Conservation (phyloP, 352 stramenopile species). For the Phytopythium litorale region DNA sequence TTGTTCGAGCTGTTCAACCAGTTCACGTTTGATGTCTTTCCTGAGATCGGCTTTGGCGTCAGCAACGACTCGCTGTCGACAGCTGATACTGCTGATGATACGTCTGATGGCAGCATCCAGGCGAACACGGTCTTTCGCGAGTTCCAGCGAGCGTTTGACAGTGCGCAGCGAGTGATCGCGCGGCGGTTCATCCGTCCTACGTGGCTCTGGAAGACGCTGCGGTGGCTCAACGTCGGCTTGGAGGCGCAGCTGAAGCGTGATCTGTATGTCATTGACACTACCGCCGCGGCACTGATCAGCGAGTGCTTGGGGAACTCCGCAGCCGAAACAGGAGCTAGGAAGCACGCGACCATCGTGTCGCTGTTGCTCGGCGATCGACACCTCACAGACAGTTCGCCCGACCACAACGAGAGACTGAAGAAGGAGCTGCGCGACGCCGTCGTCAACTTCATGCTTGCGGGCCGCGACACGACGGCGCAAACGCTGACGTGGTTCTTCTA, state of each 20-base stretch:
- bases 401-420: constrained; percentile 26
- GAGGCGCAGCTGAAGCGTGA: constrained; percentile 28
- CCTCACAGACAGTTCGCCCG: constrained; percentile 2
- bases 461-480: constrained; percentile 60
- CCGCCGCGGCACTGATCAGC: constrained; percentile 28
- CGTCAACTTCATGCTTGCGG: constrained; percentile 72
- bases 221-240: constrained; percentile 25
- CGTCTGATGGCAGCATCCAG: neutral
- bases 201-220: constrained; percentile 39
- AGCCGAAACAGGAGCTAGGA: neutral
- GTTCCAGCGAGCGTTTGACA: constrained; percentile 36
- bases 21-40: constrained; percentile 52
- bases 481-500: constrained; percentile 70
- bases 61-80: neutral
- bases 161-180: constrained; percentile 18
- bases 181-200: constrained; percentile 29
- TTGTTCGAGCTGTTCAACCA: constrained; percentile 31
- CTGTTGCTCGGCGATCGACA: constrained; percentile 27
- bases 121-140: constrained; percentile 8
- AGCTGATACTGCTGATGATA: neutral
- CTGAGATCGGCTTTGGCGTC: constrained; percentile 35
- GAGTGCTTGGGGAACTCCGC: constrained; percentile 13
- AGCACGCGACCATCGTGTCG: constrained; percentile 24
- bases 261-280: constrained; percentile 29
- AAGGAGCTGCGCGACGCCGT: constrained; percentile 50